Evolutionary conservation across 257 asterid genomes (phyloP), one percentile per base, ranked within the genome.

Genomic region (Parsonsia alboflavescens): DNA sequence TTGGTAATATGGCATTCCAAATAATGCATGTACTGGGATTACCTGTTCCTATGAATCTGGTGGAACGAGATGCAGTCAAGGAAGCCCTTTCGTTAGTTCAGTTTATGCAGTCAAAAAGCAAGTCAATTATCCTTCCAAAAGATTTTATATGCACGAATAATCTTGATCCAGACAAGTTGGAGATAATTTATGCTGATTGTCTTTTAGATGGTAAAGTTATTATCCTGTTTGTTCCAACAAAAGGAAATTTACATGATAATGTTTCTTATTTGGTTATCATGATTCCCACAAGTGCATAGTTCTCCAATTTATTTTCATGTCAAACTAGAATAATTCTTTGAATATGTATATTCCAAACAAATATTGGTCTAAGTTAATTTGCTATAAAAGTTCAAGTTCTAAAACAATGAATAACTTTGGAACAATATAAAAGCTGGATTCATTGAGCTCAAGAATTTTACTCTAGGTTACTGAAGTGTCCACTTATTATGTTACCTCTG

Each of bases 1-100:
- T 92, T 79, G 99, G 99, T 71, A 80, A 77, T 77, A 84, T 91
- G 85, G 96, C 91, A 50, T 92, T 90, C 80, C 97, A 89, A 80
- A 90, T 94, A 74, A 83, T 94, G 97, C 88, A 94, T 80, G 92
- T 84, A 62, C 80, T 84, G 54, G 95, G 97, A 74, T 65, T 83
- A 70, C 80, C 86, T 33, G 86, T 94, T 84, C 97, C 96, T 42
- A 45, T 73, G 80, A 82, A 83, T 53, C 79, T 86, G 71, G 83
- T 94, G 76, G 96, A 90, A 75, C 78, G 22, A 78, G 86, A 84
- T 77, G 86, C 89, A 44, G 52, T 80, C 72, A 78, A 84, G 74
- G 88, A 84, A 80, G 96, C 93, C 49, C 80, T 52, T 71, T 74
- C 79, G 74, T 72, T 90, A 75, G 85, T 94, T 73, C 87, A 92